Base-by-base conservation (phyloP, 2,329 filamentous ascomycete species). In the Ophiostoma angusticollis region DNA sequence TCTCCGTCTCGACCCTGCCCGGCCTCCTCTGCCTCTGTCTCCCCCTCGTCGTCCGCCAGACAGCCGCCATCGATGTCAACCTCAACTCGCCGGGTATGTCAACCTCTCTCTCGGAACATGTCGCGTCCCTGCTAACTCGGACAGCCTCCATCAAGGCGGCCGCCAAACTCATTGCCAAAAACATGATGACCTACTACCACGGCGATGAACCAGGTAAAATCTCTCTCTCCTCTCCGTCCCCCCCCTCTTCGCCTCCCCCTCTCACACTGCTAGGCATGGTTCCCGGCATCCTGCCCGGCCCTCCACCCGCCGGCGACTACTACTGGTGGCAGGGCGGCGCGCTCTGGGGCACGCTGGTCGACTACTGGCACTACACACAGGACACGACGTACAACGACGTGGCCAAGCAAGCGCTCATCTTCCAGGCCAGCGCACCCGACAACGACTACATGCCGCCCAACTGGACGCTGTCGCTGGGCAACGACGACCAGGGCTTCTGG, bases 281-380 rank as follows among this genome's bases (percentile, higher is more conserved):
- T 13, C 70, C 71, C 7, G 72, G 72, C 24, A 74, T 73, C 48
- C 55, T 75, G 9, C 70, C 71, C 1, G 71, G 70, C 0, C 72
- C 72, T 39, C 71, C 71, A 9, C 45, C 51, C 47, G 45, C 58
- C 47, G 70, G 70, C 46, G 64, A 70, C 45, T 80, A 79, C 54
- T 83, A 82, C 63, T 84, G 70, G 70, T 86, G 77, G 83, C 79
- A 82, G 59, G 79, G 68, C n/a, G 82, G 82, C 36, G 81, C 80
- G 38, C 74, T 87, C 63, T 69, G 78, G 60, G 73, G 72, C 17
- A 67, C 79, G 3, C 62, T 89, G 45, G 67, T 93, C 37, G 82
- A 91, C 52, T 91, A 91, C 56, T 91, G 83, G 82, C 82, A 48
- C 40, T 47, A 40, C 22, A 50, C 49, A 1, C 31, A 32, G 23